Conservation (phyloP, 2,329 filamentous ascomycete genomes). For the Aspergillus vadensis region DNA sequence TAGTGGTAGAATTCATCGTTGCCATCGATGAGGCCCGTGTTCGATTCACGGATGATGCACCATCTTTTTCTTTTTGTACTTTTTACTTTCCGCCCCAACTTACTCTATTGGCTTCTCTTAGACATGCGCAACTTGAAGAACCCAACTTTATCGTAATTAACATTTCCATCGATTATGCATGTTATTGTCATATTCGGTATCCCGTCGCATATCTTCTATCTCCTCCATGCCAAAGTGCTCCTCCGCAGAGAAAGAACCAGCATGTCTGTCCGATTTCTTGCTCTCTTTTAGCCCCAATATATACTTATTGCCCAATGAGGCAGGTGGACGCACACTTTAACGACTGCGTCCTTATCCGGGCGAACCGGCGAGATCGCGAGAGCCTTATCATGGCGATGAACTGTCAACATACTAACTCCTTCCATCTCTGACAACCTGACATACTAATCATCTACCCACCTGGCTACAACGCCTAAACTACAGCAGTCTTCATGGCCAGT, state of each 20-base stretch:
- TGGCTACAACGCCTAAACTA: too few relatives aligned
- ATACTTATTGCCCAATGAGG: background rate
- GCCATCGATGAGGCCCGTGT: conserved; percentile 51
- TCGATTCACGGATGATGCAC: conserved; percentile 51
- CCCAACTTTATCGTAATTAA: too few relatives aligned
- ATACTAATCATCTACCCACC: too few relatives aligned
- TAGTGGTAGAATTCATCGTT: conserved; percentile 51
- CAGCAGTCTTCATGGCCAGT: too few relatives aligned
- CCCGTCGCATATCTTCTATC: background rate
- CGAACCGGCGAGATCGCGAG: too few relatives aligned
- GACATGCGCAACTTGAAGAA: too few relatives aligned
- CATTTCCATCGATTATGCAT: background rate
- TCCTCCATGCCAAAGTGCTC: background rate
- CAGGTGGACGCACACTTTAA: background rate
- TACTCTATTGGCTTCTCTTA: background rate
- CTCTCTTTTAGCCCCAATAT: background rate
- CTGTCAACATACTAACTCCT: too few relatives aligned
- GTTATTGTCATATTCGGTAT: background rate
- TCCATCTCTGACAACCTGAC: too few relatives aligned
- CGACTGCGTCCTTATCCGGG: too few relatives aligned
- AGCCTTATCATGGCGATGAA: too few relatives aligned
- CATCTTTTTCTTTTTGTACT: background rate
- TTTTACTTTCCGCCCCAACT: background rate
- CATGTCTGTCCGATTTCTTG: background rate
- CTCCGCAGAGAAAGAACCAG: background rate